A percentile compares a stretch with the other conserved stretches of the same genome.
These are phyloP conservation scores for Lachancea quebecensis DNA, from an alignment of 805 yeast species.

Conservation along the genomic window DNA sequence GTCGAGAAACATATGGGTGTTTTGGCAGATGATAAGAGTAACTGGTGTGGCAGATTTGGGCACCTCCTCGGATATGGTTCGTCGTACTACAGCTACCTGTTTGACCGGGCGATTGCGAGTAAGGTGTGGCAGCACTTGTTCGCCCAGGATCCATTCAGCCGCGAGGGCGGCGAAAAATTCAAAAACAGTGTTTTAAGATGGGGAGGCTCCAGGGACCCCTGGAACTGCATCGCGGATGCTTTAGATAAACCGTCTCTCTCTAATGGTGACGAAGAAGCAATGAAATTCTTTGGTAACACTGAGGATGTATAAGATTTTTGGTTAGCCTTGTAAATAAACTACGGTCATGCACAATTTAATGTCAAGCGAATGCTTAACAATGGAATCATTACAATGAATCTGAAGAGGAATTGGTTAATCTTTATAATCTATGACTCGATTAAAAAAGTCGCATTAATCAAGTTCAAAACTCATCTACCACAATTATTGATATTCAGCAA, in stretches of 20 bases:
- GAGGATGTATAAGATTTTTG: conserved; percentile 2
- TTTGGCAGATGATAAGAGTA: conserved; percentile 61
- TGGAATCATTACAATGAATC: not conserved
- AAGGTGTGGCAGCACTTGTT: conserved; percentile 76
- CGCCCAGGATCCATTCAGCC: conserved; percentile 57
- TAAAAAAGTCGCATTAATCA: no score
- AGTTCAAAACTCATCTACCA: no score
- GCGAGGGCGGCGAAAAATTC: conserved; percentile 70
- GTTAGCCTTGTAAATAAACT: conserved; percentile 4
- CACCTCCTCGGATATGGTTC: conserved; percentile 92
- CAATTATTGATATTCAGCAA: no score
- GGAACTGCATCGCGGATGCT: conserved; percentile 77
- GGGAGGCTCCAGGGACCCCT: conserved; percentile 93
- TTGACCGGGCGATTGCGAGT: conserved; percentile 89
- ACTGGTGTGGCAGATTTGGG: conserved; percentile 93
- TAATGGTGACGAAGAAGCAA: conserved; percentile 65
- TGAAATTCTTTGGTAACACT: conserved; percentile 45
- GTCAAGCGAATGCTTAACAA: no score
- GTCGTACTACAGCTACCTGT: conserved; percentile 81
- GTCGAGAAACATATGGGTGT: conserved; percentile 54
- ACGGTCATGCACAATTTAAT: no score
- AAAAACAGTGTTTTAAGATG: conserved; percentile 66
- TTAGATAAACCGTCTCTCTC: conserved; percentile 55
- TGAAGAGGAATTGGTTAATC: not conserved
- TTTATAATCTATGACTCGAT: not conserved